Base-by-base conservation (phyloP, 331 rosid genomes). In the Rhamnella rubrinervis region DNA sequence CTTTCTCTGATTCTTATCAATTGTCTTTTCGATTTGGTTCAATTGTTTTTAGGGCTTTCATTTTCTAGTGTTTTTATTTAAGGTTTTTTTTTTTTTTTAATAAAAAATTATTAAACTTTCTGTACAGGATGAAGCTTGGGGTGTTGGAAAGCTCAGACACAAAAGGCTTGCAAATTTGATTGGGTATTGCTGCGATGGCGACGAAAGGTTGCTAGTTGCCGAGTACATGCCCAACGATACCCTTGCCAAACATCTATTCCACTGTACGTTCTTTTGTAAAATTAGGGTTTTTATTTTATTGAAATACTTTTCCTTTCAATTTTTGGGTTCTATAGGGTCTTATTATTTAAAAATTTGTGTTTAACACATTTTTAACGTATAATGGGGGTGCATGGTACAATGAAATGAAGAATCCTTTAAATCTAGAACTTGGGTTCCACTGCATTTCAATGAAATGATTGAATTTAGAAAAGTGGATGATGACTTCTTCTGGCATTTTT, bases 191-290 rank as follows among this genome's bases (percentile, higher is more conserved):
- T 90, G 95, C 71, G 95, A 90, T 26, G 95, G 87, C 18, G 92
- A 87, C 55, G 95, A 90, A 75, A 80, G 95, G 66, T 79, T 90
- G 37, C 87, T 87, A 31, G 95, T 90, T 68, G 92, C 90, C 11
- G 96, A 90, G 76, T 84, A 74, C 77, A 82, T 90, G 96, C 92
- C 88, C 35, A 85, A 90, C 61, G 89, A 83, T 66, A 87, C 96
- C 59, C 96, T 90, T 23, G 87, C 96, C 50, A 90, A 90, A 72
- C 95, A 90, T 77, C 82, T 90, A 50, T 90, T 90, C 77, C 96
- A 90, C 66, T 87, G 95, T 87, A 75, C n/a, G 84, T 41, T 55
- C 55, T 21, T 65, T 39, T 37, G 6, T 50, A 28, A 66, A 19
- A 66, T 9, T 40, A 20, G 35, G 56, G 55, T 1, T 52, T 55